Conservation (phyloP, 2,329 filamentous ascomycete genomes). For the Cephalotrichum gorgonifer region DNA sequence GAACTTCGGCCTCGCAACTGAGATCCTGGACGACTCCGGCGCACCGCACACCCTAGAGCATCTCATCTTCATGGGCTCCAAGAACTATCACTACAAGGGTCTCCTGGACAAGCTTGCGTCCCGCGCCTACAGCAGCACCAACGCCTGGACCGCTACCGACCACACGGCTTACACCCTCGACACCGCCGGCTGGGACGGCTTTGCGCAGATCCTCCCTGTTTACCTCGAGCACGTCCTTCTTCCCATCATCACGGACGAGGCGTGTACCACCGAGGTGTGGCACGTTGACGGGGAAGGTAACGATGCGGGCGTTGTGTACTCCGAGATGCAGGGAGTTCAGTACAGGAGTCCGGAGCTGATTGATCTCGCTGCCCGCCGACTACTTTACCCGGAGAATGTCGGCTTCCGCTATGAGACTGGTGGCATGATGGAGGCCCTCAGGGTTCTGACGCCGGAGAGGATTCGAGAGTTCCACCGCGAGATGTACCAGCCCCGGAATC, state of each 20-base stretch:
- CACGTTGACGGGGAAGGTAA: conserved; percentile 89
- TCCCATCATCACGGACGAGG: conserved; percentile 85
- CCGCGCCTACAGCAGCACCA: conserved; percentile 85
- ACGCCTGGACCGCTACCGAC: conserved; percentile 94
- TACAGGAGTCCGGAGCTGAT: conserved; percentile 79
- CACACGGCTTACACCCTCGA: conserved; percentile 95
- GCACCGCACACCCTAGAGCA: conserved; percentile 82
- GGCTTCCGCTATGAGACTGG: conserved; percentile 98
- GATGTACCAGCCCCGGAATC: conserved; percentile 97
- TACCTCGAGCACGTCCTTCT: conserved; percentile 92
- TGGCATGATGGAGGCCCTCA: conserved; percentile 86
- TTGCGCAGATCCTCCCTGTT: conserved; percentile 85
- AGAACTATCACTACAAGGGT: conserved; percentile 88
- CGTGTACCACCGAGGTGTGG: conserved; percentile 91
- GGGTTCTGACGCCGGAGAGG: conserved; percentile 74
- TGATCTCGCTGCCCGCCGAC: conserved; percentile 67
- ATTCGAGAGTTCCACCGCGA: conserved; percentile 91
- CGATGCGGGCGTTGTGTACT: conserved; percentile 95
- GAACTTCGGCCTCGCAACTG: conserved; percentile 90
- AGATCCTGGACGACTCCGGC: conserved; percentile 95
- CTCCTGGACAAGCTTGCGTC: conserved; percentile 90
- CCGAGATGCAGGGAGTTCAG: conserved; percentile 95
- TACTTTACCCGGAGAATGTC: conserved; percentile 79
- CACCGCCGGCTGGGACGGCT: conserved; percentile 93
- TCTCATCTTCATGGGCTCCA: conserved; percentile 81